phyloP scores from a whole-genome alignment of 2,329 filamentous ascomycete genomes.

The Pseudogymnoascus sp. region DNA sequence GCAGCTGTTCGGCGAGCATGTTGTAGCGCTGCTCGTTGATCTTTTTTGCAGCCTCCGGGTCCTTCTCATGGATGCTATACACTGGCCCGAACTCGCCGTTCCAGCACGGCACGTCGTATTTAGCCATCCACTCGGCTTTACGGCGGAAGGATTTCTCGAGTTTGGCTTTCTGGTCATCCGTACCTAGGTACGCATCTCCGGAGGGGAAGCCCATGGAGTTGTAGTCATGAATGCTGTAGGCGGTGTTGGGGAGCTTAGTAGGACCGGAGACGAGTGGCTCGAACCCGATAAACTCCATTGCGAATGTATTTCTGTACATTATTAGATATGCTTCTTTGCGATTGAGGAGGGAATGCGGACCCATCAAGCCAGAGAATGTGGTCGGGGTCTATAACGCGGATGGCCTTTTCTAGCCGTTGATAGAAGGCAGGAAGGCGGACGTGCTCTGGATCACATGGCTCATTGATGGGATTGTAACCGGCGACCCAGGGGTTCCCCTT shows the following conservation, averaged over 20 bases:
- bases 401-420: conserved; percentile 38
- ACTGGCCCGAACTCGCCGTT: conserved; percentile 46
- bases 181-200: conserved; percentile 37
- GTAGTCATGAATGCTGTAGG: conserved; percentile 50
- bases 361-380: conserved; percentile 40
- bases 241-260: conserved; percentile 39
- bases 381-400: conserved; percentile 38
- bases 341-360: conserved; percentile 23
- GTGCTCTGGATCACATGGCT: conserved; percentile 41
- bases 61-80: conserved; percentile 27
- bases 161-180: conserved; percentile 35
- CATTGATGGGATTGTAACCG: conserved; percentile 46
- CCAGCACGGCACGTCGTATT: conserved; percentile 38
- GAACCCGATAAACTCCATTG: conserved; percentile 43
- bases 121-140: conserved; percentile 39
- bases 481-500: conserved; percentile 39
- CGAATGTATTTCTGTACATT: conserved; percentile 18
- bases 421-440: conserved; percentile 39
- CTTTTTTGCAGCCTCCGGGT: conserved; percentile 25
- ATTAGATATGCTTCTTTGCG: conserved; percentile 22
- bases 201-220: conserved; percentile 42
- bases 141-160: conserved; percentile 35
- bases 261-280: conserved; percentile 16
- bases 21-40: conserved; percentile 39
- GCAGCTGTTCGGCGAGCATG: conserved; percentile 40